Base-by-base conservation (phyloP, 2,329 filamentous ascomycete genomes). In the Ascochyta lentis region DNA sequence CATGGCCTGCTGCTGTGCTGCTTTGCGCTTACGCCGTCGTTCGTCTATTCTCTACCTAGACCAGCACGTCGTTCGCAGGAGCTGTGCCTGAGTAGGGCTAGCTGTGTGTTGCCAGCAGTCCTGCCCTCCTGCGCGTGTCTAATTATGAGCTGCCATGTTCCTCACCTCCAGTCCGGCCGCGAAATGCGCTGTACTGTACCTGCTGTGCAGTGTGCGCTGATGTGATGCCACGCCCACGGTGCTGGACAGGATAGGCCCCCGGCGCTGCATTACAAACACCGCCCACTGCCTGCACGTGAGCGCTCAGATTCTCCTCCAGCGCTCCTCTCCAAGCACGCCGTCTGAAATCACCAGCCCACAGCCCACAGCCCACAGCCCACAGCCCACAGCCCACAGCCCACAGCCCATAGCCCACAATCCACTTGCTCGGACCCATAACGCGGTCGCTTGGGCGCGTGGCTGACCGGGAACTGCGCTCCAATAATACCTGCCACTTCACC, bases 391-490 rank as follows among this genome's bases (percentile, higher is more conserved):
- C 24, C 24, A 26, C 8, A 26, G 3, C n/a, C 24, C 24, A 26
- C 24, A 26, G 24, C 24, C 19, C 19, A 19, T 19, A 26, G 24
- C 24, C 24, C 56, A 63, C 45, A 56, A 59, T 40, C 62, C 62
- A 64, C 63, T 62, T 51, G 57, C 47, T 56, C 12, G 42, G 53
- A 43, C 47, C 47, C 53, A 56, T 56, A 51, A 44, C 31, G 46
- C 58, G 38, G 58, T 61, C 57, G 57, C 56, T 61, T 56, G 53
- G 56, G 59, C 65, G 64, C 63, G 64, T 64, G 61, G 65, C 62
- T 62, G 41, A 51, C 53, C 43, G 41, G 53, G 55, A 56, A 46
- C 53, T 53, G 60, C 51, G 52, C 54, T 51, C 60, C 57, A 62
- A 59, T 65, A 35, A 54, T 37, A 33, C 26, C 41, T 39, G 42